A percentile compares a stretch with the other conserved stretches of the same genome.
These are phyloP conservation scores for Picea sitchensis DNA, from an alignment of 75 land plant genomes.

Conservation along the genomic window DNA sequence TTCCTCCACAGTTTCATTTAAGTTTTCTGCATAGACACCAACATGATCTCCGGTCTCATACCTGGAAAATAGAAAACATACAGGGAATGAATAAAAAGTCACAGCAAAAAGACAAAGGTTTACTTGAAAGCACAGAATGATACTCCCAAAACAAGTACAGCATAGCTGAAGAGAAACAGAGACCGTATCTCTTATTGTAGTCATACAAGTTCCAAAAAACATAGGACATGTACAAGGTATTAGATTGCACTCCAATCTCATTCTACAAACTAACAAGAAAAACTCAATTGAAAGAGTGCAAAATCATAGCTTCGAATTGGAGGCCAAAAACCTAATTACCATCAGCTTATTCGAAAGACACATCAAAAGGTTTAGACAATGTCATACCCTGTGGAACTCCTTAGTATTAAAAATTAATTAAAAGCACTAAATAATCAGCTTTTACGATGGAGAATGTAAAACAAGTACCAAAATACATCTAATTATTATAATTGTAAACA, in stretches of 20 bases:
- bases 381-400: too few relatives aligned
- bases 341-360: too few relatives aligned
- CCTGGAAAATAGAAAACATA: conserved; percentile 27
- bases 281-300: background rate
- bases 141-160: conserved; percentile 2
- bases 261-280: background rate
- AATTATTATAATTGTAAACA: too few relatives aligned
- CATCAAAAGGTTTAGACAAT: too few relatives aligned
- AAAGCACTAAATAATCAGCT: too few relatives aligned
- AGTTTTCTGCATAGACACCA: conserved; percentile 86
- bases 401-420: too few relatives aligned
- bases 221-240: background rate
- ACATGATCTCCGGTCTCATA: conserved; percentile 95
- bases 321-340: too few relatives aligned
- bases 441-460: too few relatives aligned
- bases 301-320: background rate
- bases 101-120: background rate
- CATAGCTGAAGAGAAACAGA: background rate
- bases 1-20: conserved; percentile 65
- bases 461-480: too few relatives aligned
- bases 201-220: background rate
- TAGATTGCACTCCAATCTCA: background rate
- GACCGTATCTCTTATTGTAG: background rate
- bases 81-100: background rate
- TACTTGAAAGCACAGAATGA: background rate